Evolutionary conservation across 805 yeast genomes (phyloP), one percentile per base, ranked within the genome.

Genomic region (Crinitomyces ghanaensis): DNA sequence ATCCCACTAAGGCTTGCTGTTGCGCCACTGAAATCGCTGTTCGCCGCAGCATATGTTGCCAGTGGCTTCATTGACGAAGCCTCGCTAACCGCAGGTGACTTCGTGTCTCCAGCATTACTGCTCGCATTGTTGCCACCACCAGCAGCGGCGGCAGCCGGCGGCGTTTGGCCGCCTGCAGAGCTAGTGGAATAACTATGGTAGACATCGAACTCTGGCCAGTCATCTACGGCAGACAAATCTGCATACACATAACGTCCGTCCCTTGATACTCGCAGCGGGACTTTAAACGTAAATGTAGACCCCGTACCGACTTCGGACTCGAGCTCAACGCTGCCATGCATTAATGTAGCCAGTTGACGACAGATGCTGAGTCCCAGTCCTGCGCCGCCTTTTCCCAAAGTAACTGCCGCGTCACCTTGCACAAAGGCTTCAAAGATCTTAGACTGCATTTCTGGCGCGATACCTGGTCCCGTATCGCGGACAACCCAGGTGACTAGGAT

Each of bases 371-470:
- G 66, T 1, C 98, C 98, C 30, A 88, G 63, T 2, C 97, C 98
- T 0, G 96, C 91, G 44, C 98, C 98, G 38, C 97, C 96, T 50
- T 80, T 77, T 37, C 86, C 82, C 50, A 94, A 68, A 4, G 94
- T 81, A 18, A 84, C 63, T 0, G 95, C 84, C 54, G 85, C 95
- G 50, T 88, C 97, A 34, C 97, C 98, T 59, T 88, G 98, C 13
- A 86, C 85, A 62, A 88, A 88, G 1, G 97, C 96, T 49, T 91
- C 96, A 55, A 88, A 88, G 1, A 88, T 93, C 40, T 79, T 74
- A 28, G 74, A 74, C 49, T 82, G 95, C 35, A 85, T 56, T 1
- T 77, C 73, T 9, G 77, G 74, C 26, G 83, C 93, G 34, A 88
- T 86, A 39, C 98, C 98, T 0, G 96, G 86, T 3, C 98, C 97